Conservation (phyloP, 768 basidiomycete genomes). For the Pleurotus ostreatus region DNA sequence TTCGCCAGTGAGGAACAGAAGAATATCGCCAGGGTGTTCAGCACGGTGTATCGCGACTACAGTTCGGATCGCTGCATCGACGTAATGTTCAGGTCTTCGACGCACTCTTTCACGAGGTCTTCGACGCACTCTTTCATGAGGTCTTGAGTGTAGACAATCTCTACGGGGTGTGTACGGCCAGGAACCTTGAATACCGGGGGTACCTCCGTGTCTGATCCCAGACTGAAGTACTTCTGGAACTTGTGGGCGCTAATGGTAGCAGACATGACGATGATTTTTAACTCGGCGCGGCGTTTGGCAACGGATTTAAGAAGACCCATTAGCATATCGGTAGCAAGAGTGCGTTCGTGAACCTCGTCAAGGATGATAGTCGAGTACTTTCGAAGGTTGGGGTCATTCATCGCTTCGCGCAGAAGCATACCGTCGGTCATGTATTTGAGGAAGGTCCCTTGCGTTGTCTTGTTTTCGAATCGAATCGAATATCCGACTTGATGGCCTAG, state of each 20-base stretch:
- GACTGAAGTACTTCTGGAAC: constrained; percentile 90
- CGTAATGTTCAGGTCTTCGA: constrained; percentile 71
- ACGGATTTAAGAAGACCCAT: constrained; percentile 94
- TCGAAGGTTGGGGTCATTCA: constrained; percentile 87
- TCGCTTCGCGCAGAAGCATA: constrained; percentile 97
- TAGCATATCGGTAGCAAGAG: constrained; percentile 94
- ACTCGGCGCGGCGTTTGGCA: constrained; percentile 74
- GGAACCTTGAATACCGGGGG: constrained; percentile 83
- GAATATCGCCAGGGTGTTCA: constrained; percentile 88
- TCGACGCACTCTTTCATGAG: constrained; percentile 96
- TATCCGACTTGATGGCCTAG: constrained; percentile 96
- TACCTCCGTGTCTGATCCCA: constrained; percentile 42
- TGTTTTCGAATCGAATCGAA: constrained; percentile 97
- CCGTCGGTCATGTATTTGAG: constrained; percentile 99
- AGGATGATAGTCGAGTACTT: constrained; percentile 98
- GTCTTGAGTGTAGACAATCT: constrained; percentile 90
- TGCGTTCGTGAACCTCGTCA: constrained; percentile 98
- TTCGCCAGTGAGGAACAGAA: constrained; percentile 96
- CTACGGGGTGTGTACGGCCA: constrained; percentile 91
- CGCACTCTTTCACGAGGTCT: constrained; percentile 91
- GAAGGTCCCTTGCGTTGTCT: constrained; percentile 87
- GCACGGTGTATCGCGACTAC: constrained; percentile 96
- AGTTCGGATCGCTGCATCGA: constrained; percentile 93
- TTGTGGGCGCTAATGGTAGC: constrained; percentile 96
- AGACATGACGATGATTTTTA: constrained; percentile 98